Percentiles rank a stretch among this genome's conserved stretches.
phyloP scores from a whole-genome alignment of 2,329 filamentous ascomycete genomes.

The Talaromyces marneffei region DNA sequence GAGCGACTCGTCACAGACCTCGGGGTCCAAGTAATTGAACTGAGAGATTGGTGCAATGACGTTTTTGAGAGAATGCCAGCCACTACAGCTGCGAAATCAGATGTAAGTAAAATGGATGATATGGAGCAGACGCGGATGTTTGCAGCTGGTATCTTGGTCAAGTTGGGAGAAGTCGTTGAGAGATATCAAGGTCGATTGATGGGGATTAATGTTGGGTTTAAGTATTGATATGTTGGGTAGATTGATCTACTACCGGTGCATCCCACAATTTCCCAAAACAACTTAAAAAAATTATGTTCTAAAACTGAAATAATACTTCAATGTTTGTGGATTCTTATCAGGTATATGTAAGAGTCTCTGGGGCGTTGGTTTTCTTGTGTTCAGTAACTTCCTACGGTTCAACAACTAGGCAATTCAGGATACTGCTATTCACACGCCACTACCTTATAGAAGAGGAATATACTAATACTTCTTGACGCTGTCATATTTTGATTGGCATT shows the following conservation, averaged over 20 bases:
- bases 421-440: neutral
- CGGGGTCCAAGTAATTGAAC: constrained; percentile 73
- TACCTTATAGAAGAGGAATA: neutral
- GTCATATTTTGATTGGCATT: neutral
- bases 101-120: constrained; percentile 51
- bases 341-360: neutral
- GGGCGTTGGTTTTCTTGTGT: no score
- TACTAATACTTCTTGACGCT: neutral
- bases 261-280: no score
- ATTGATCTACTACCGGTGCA: no score
- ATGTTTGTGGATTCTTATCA: neutral
- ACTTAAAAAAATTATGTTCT: neutral
- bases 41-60: constrained; percentile 73
- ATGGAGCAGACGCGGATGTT: constrained; percentile 45
- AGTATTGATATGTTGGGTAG: constrained; percentile 29
- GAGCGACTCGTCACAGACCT: constrained; percentile 68
- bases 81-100: constrained; percentile 52
- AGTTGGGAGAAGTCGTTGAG: constrained; percentile 73
- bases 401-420: neutral
- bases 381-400: neutral
- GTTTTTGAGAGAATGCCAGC: constrained; percentile 59
- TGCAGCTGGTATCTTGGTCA: constrained; percentile 75
- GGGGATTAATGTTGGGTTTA: constrained; percentile 56
- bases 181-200: constrained; percentile 71
- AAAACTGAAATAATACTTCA: neutral